Evolutionary conservation across 2,329 filamentous ascomycete genomes (phyloP), one percentile per base, ranked within the genome.

Genomic region (Diaporthe caulivora): DNA sequence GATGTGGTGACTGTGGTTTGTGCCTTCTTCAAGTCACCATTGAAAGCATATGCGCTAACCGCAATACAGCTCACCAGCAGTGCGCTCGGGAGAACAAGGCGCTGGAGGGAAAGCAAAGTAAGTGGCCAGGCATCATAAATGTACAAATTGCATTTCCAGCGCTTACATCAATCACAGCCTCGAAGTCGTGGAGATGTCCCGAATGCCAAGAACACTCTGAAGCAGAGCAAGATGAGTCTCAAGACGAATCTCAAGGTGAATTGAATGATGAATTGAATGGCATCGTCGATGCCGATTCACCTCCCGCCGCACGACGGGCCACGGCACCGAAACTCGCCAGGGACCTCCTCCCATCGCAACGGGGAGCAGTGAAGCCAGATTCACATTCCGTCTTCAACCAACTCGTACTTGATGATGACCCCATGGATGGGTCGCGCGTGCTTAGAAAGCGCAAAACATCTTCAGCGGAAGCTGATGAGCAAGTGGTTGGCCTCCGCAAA

Each of bases 371-470:
- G 75, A 92, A 90, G 75, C 89, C 92, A 21, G 91, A 92, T 75
- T 94, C 93, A 21, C 93, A 94, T 81, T 95, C 94, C 0, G 90
- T 95, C 37, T 95, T 95, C 82, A 93, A 93, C 77, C 91, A 92
- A 72, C 84, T 93, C 15, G 91, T 93, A 49, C 86, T 93, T 70
- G 90, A 93, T 70, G 92, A 93, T 75, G 93, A 95, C 78, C 88
- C 92, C 10, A 87, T 93, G 84, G 93, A 96, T 81, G 93, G 92
- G 58, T 92, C 94, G 11, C 92, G 95, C 70, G 90, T 93, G 42
- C 85, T 97, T 74, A 90, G 95, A 74, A 97, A 97, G 83, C 91
- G 95, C 70, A 97, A 96, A 82, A 92, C 94, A 24, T 95, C 94
- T 1, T 93, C 93, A 3, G 86, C 89, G 17, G 91, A 92, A 69